phyloP scores from a whole-genome alignment of 2,329 filamentous ascomycete species.

The Incumbomyces lentus region DNA sequence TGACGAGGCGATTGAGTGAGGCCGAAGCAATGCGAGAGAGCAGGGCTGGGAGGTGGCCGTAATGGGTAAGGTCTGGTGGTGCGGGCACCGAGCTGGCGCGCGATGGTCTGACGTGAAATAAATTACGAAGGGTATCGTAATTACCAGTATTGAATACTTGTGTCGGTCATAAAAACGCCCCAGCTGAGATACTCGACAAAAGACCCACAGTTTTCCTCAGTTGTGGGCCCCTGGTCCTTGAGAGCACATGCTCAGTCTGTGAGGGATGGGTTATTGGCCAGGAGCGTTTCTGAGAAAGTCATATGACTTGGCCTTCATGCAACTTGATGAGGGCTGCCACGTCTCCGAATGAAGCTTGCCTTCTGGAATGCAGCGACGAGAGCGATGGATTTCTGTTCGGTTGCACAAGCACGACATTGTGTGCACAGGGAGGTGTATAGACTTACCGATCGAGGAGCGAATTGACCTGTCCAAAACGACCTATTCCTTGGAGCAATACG shows the following conservation, averaged over 20 bases:
- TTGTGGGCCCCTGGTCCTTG: neutral
- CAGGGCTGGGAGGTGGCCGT: too few relatives aligned
- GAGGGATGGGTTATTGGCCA: constrained; percentile 5
- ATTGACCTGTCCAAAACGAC: constrained; percentile 62
- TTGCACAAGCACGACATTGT: neutral
- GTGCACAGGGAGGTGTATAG: constrained; percentile 23
- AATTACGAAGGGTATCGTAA: constrained; percentile 1
- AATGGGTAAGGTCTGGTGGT: too few relatives aligned
- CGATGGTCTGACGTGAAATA: too few relatives aligned
- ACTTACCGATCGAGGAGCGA: constrained; percentile 86
- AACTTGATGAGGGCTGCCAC: neutral
- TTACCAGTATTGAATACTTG: neutral
- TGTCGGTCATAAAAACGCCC: neutral
- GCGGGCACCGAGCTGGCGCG: too few relatives aligned
- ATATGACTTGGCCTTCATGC: constrained; percentile 20
- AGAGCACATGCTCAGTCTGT: constrained; percentile 2
- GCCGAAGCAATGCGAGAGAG: too few relatives aligned
- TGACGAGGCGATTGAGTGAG: too few relatives aligned
- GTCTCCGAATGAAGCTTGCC: neutral
- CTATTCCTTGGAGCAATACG: constrained; percentile 61
- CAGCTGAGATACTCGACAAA: neutral
- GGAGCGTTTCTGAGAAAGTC: constrained; percentile 7
- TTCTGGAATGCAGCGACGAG: neutral
- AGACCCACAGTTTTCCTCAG: neutral
- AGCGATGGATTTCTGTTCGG: too few relatives aligned